These are phyloP conservation scores for Penicillium polonicum DNA, from an alignment of 2,329 filamentous ascomycete genomes.

Conservation along the genomic window DNA sequence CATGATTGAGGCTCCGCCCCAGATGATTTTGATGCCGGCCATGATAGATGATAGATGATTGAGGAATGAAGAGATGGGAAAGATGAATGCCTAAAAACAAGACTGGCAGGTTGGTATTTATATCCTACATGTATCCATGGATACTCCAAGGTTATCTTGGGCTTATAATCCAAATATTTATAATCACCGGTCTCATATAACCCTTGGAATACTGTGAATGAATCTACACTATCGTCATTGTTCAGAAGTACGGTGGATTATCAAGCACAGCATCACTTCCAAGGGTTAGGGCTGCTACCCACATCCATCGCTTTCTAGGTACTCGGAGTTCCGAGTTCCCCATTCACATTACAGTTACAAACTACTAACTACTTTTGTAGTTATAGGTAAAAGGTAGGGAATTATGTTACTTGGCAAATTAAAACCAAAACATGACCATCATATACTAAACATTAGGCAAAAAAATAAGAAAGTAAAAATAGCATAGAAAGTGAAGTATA, in stretches of 20 bases:
- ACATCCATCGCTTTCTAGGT: not conserved
- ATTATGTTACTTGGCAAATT: not conserved
- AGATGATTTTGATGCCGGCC: not conserved
- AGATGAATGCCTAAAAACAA: not conserved
- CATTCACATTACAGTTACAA: too few species aligned
- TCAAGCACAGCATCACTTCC: not conserved
- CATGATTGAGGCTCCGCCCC: not conserved
- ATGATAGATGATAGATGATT: not conserved
- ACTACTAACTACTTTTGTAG: not conserved
- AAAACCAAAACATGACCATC: not conserved
- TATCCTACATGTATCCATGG: not conserved
- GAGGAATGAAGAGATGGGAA: not conserved
- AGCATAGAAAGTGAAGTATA: not conserved
- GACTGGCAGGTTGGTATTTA: not conserved
- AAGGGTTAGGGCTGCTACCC: too few species aligned
- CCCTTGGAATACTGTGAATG: too few species aligned
- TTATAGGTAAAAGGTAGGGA: not conserved
- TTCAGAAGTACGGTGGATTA: not conserved
- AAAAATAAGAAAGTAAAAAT: not conserved
- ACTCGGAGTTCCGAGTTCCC: not conserved
- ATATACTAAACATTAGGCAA: not conserved
- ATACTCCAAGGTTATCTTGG: not conserved
- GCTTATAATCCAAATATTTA: not conserved
- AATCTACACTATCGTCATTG: not conserved
- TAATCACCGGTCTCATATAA: not conserved